These are phyloP conservation scores for Penicillium sp. DNA, from an alignment of 2,329 filamentous ascomycete species.

Conservation along the genomic window DNA sequence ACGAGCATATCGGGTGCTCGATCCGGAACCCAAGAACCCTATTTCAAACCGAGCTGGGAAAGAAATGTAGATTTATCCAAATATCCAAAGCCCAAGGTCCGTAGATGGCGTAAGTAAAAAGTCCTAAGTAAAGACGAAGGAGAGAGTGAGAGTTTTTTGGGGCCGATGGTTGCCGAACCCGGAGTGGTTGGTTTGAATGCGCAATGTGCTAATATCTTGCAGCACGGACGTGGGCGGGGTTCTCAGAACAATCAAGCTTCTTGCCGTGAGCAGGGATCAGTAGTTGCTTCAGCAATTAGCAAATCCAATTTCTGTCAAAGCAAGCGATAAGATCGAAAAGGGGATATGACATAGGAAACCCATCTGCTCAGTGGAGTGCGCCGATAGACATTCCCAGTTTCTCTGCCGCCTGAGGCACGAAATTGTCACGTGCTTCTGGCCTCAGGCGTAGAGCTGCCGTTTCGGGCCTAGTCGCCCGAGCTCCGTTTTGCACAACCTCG, in stretches of 20 bases:
- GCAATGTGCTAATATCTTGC: slow-evolving; percentile 25
- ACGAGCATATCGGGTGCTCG: slow-evolving; percentile 40
- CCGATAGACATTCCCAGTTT: slow-evolving; percentile 13
- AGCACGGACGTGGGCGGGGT: slow-evolving; percentile 31
- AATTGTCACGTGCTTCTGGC: slow-evolving; percentile 22
- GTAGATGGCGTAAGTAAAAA: not conserved
- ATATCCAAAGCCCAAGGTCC: not conserved
- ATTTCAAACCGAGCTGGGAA: slow-evolving; percentile 12
- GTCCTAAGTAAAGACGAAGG: not conserved
- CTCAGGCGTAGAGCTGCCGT: slow-evolving; percentile 22
- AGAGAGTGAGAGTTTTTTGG: slow-evolving; percentile 9
- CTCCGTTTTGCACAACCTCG: slow-evolving; percentile 41
- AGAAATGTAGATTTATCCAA: not conserved
- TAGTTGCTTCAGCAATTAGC: slow-evolving; percentile 20
- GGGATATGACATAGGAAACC: slow-evolving; percentile 19
- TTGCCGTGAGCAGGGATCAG: slow-evolving; percentile 21
- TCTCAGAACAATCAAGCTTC: slow-evolving; percentile 25
- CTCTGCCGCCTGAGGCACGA: slow-evolving; percentile 26
- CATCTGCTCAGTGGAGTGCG: slow-evolving; percentile 24
- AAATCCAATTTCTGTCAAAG: slow-evolving; percentile 20
- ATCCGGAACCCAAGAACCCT: slow-evolving; percentile 36
- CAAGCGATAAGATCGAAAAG: slow-evolving; percentile 10
- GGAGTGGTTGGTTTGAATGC: slow-evolving; percentile 17
- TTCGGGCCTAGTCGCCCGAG: slow-evolving; percentile 30
- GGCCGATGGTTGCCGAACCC: slow-evolving; percentile 28